Evolutionary conservation across 768 basidiomycete genomes (phyloP), one percentile per base, ranked within the genome.

Genomic region (Rhodotorula toruloides): DNA sequence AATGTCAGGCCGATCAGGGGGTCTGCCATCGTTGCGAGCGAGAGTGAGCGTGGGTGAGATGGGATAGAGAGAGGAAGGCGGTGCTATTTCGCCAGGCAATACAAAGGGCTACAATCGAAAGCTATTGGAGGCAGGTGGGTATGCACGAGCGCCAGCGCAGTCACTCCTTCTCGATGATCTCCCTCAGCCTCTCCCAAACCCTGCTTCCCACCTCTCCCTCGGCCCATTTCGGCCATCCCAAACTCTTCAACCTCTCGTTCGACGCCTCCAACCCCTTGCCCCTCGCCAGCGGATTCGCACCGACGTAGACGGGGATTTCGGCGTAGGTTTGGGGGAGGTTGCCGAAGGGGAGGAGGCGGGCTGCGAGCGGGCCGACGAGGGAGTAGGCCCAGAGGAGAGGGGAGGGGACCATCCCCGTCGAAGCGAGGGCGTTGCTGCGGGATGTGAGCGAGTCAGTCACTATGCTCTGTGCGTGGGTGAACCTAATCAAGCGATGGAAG

Each of bases 301-400:
- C 71, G 46, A 72, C 63, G 54, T 72, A 66, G 16, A 74, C 61
- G 11, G 73, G 73, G 29, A 74, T 58, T 27, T 74, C 68, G 48
- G 73, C 61, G 62, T 70, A 74, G 22, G 31, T 12, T 19, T 39
- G 16, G 17, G 73, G 68, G 21, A 65, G 58, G 64, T 72, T 68
- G 56, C 63, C 71, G 29, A 70, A 63, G n/a, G 69, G 65, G 17
- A 47, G 36, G 50, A 60, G 56, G 42, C 61, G 61, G 6, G 61
- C 65, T 14, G 65, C 29, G 40, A 72, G 29, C 19, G 73, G 71
- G 7, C 58, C 65, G 50, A 50, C 53, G 61, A 68, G 61, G 17
- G 43, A 25, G 50, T 36, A 43, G 37, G 54, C 56, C 63, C 56
- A 60, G 10, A 61, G 40, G 59, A 74, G 21, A 0, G 71, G 66